phyloP scores from a whole-genome alignment of 495 filamentous ascomycete species.

The Echria macrotheca region DNA sequence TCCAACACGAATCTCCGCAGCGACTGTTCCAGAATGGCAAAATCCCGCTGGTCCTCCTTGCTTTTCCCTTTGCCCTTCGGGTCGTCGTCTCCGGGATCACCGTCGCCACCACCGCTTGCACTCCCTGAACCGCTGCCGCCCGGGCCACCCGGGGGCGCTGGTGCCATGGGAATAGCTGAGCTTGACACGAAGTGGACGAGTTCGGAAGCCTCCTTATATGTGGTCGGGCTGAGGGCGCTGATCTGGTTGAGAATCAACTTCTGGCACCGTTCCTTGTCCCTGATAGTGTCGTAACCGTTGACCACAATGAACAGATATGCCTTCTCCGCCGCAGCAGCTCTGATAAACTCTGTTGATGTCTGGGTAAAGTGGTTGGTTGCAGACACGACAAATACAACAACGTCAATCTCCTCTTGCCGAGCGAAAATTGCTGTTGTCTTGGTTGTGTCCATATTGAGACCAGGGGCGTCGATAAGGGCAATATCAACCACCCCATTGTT shows the following conservation, averaged over 20 bases:
- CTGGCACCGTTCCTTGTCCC: constrained; percentile 75
- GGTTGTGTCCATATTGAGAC: constrained; percentile 88
- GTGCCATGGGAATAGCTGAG: constrained; percentile 76
- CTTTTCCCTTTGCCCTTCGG: constrained; percentile 88
- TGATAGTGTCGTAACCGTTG: constrained; percentile 92
- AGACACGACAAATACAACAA: constrained; percentile 96
- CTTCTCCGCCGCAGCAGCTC: constrained; percentile 91
- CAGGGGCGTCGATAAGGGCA: constrained; percentile 92
- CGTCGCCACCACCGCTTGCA: constrained; percentile 46
- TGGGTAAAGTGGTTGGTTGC: constrained; percentile 96
- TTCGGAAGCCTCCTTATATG: constrained; percentile 86
- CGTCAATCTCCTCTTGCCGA: constrained; percentile 95
- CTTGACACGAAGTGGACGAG: constrained; percentile 97
- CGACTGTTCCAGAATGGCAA: constrained; percentile 80
- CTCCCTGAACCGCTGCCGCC: constrained; percentile 58
- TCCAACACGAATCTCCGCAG: constrained; percentile 92
- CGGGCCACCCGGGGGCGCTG: constrained; percentile 46
- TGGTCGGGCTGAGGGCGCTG: constrained; percentile 73
- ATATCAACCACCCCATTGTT: constrained; percentile 99
- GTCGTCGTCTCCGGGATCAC: constrained; percentile 55
- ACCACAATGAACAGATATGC: constrained; percentile 99
- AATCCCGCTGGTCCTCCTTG: constrained; percentile 79
- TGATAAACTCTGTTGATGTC: constrained; percentile 93
- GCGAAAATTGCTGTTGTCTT: constrained; percentile 97
- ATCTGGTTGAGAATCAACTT: constrained; percentile 92